phyloP scores from a whole-genome alignment of 441 rosid genomes.

The Gossypium schwendimanii region DNA sequence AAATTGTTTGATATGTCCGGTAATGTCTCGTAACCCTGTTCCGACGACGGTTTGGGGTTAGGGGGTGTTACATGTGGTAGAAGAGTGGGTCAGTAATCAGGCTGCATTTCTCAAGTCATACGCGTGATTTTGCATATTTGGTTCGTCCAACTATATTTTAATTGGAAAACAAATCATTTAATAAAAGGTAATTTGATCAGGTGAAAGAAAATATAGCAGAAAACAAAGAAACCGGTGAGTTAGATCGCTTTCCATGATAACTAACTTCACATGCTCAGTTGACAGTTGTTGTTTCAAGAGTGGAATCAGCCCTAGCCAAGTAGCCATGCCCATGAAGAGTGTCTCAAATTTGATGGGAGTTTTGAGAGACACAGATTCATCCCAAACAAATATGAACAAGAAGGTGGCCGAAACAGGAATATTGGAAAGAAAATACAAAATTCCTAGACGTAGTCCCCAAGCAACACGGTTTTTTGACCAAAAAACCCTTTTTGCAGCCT shows the following conservation, averaged over 20 bases:
- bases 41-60: no score
- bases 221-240: neutral
- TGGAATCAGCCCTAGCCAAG: neutral
- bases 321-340: no score
- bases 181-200: neutral
- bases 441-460: neutral
- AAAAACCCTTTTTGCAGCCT: neutral
- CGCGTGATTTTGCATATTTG: neutral
- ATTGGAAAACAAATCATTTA: neutral
- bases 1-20: no score
- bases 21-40: no score
- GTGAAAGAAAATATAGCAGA: neutral
- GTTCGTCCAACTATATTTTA: neutral
- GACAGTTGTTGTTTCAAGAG: no score
- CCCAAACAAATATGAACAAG: neutral
- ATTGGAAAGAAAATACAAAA: neutral
- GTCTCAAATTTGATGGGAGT: no score
- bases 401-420: neutral
- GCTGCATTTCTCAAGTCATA: neutral
- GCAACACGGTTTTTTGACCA: slow-evolving; percentile 1
- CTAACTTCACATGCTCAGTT: neutral
- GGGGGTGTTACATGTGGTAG: no score
- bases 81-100: no score
- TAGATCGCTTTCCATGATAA: neutral
- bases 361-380: neutral